Percentiles rank a stretch among this genome's conserved stretches.
These are phyloP conservation scores for Exserohilum rostratum DNA, from an alignment of 2,329 filamentous ascomycete species.

Conservation along the genomic window DNA sequence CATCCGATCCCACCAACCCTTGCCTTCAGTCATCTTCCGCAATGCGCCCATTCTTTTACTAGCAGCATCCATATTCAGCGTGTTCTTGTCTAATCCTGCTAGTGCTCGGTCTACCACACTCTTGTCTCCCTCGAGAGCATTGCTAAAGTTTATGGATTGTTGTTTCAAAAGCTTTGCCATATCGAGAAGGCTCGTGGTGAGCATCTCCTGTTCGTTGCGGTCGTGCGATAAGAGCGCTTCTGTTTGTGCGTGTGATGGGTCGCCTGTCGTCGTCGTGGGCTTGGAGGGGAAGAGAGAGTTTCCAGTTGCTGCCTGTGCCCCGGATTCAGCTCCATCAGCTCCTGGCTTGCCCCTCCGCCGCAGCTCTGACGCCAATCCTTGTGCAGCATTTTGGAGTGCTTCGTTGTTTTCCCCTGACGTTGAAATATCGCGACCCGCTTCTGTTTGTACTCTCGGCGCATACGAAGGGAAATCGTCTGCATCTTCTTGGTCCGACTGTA, in stretches of 20 bases:
- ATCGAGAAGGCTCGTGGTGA: slow-evolving; percentile 79
- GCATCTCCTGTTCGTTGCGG: slow-evolving; percentile 78
- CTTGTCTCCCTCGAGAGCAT: slow-evolving; percentile 75
- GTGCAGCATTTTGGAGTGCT: slow-evolving; percentile 42
- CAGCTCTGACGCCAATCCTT: slow-evolving; percentile 43
- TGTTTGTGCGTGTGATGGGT: slow-evolving; percentile 39
- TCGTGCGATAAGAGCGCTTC: slow-evolving; percentile 79
- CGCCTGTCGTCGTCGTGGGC: slow-evolving; percentile 31
- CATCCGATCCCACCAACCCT: slow-evolving; percentile 84
- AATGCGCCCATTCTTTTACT: slow-evolving; percentile 78
- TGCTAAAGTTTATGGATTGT: slow-evolving; percentile 73
- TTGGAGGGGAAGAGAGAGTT: slow-evolving; percentile 52
- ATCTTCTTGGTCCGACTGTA: slow-evolving; percentile 50
- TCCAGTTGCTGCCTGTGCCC: slow-evolving; percentile 35
- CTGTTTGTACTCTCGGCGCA: slow-evolving; percentile 47
- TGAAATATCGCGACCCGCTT: slow-evolving; percentile 43
- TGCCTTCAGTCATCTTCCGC: slow-evolving; percentile 81
- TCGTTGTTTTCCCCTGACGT: slow-evolving; percentile 37
- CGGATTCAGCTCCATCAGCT: slow-evolving; percentile 18
- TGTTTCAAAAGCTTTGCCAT: slow-evolving; percentile 80
- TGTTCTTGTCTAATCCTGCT: slow-evolving; percentile 77
- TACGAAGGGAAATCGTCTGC: slow-evolving; percentile 52
- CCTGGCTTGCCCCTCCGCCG: slow-evolving; percentile 37
- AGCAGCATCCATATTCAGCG: slow-evolving; percentile 76
- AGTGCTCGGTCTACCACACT: slow-evolving; percentile 73